Conservation (phyloP, 805 yeast species). For the Blastobotrys parvus region DNA sequence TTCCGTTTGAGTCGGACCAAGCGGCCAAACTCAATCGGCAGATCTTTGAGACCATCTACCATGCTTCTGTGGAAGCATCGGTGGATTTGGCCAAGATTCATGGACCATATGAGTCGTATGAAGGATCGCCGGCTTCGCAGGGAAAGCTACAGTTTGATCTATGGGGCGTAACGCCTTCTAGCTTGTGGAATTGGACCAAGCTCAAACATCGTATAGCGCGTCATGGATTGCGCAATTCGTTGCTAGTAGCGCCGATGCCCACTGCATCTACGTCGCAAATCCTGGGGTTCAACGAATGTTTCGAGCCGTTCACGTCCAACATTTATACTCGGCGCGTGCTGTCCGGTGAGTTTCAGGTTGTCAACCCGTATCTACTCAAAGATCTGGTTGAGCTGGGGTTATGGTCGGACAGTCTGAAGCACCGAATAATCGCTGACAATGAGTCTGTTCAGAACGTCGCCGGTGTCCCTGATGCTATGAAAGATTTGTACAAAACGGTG, state of each 20-base stretch:
- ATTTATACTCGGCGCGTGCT: constrained; percentile 79
- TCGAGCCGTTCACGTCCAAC: constrained; percentile 89
- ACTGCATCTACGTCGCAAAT: constrained; percentile 96
- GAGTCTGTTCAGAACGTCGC: constrained; percentile 78
- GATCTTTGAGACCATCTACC: constrained; percentile 91
- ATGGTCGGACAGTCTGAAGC: constrained; percentile 71
- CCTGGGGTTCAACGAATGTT: constrained; percentile 84
- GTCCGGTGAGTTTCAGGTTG: constrained; percentile 88
- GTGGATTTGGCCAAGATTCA: constrained; percentile 58
- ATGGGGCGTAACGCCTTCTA: constrained; percentile 67
- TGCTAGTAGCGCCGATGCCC: constrained; percentile 92
- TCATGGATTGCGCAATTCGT: constrained; percentile 74
- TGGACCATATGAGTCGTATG: constrained; percentile 65
- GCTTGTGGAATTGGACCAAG: constrained; percentile 72
- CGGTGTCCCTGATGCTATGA: constrained; percentile 60
- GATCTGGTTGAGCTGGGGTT: constrained; percentile 71
- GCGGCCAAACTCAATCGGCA: constrained; percentile 66
- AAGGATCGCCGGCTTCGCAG: constrained; percentile 79
- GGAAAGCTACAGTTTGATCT: constrained; percentile 79
- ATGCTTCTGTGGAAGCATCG: constrained; percentile 80
- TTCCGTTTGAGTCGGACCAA: constrained; percentile 72
- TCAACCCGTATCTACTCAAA: constrained; percentile 68
- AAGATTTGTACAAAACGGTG: constrained; percentile 71
- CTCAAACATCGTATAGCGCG: constrained; percentile 46
- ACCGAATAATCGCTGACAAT: constrained; percentile 58